phyloP scores from a whole-genome alignment of 2,329 filamentous ascomycete genomes.

The Fusarium veterinarium region DNA sequence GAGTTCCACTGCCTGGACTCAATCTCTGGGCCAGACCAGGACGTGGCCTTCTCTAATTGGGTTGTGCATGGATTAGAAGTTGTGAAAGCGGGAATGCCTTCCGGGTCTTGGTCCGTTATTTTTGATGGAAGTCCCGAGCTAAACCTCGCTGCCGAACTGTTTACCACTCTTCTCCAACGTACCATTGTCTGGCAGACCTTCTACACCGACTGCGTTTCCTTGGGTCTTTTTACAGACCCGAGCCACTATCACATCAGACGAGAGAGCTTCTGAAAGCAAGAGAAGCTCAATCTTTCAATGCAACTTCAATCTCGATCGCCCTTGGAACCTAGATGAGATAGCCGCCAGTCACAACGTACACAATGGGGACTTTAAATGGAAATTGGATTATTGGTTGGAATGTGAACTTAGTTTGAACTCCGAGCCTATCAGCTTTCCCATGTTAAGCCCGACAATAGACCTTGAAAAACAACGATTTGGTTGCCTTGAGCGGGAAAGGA shows the following conservation, averaged over 20 bases:
- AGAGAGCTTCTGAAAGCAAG: not conserved
- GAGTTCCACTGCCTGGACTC: rapidly evolving
- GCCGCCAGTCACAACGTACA: not conserved
- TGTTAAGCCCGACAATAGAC: not conserved
- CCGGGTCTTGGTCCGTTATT: too few relatives aligned
- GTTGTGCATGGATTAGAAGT: not conserved
- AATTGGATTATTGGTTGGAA: not conserved
- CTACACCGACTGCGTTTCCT: not conserved
- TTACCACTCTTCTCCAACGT: not conserved
- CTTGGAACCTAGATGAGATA: not conserved
- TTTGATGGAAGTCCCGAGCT: not conserved
- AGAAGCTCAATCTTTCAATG: not conserved
- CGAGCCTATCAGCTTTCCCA: too few relatives aligned
- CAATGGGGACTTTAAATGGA: not conserved
- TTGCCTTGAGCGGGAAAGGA: not conserved
- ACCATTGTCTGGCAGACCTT: not conserved
- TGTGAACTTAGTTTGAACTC: not conserved
- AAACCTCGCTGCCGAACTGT: not conserved
- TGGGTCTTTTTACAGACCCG: not conserved
- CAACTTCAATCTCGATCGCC: constrained; percentile 10
- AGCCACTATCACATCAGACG: rapidly evolving
- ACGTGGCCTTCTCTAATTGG: not conserved
- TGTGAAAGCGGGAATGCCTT: not conserved
- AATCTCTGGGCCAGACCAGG: rapidly evolving
- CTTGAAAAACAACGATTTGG: not conserved